Percentiles rank a stretch among this genome's conserved stretches.
Conservation (phyloP, 1,284 basidiomycete species). For the Heterobasidion occidentale region DNA sequence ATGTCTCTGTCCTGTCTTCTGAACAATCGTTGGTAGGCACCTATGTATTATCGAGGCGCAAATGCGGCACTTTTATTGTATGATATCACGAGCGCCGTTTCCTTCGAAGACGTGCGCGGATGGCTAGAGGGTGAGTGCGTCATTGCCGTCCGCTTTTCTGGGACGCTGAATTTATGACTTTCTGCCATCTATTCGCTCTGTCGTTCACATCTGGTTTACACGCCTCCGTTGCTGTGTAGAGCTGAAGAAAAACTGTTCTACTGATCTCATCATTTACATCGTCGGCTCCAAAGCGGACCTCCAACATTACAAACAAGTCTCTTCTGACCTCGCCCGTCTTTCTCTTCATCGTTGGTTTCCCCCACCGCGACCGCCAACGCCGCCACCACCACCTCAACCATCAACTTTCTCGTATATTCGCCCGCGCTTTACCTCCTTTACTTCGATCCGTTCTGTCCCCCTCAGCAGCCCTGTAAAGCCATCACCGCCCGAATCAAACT, state of each 20-base stretch:
- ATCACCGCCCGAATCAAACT: conserved; percentile 31
- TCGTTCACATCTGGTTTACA: background rate
- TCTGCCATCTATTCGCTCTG: background rate
- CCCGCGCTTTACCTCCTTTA: conserved; percentile 79
- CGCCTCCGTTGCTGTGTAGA: conserved; percentile 37
- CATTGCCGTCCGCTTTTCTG: background rate
- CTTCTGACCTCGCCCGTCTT: conserved; percentile 71
- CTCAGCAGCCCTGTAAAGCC: conserved; percentile 28
- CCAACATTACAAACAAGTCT: conserved; percentile 59
- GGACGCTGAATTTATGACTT: background rate
- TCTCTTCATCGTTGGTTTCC: conserved; percentile 82
- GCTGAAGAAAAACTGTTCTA: conserved; percentile 80
- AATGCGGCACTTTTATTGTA: conserved; percentile 95
- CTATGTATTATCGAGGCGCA: conserved; percentile 99
- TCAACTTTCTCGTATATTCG: conserved; percentile 78
- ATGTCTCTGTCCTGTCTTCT: conserved; percentile 10
- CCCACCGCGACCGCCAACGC: conserved; percentile 58
- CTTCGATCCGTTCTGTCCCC: conserved; percentile 57
- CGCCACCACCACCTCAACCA: conserved; percentile 45
- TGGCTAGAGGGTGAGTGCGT: conserved; percentile 77
- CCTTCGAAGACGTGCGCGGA: conserved; percentile 86
- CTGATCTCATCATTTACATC: conserved; percentile 85
- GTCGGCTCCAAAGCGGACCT: conserved; percentile 89
- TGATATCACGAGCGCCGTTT: conserved; percentile 89
- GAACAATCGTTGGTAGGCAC: conserved; percentile 49